Base-by-base conservation (phyloP, 345 rosid genomes). In the Sonneratia alba region DNA sequence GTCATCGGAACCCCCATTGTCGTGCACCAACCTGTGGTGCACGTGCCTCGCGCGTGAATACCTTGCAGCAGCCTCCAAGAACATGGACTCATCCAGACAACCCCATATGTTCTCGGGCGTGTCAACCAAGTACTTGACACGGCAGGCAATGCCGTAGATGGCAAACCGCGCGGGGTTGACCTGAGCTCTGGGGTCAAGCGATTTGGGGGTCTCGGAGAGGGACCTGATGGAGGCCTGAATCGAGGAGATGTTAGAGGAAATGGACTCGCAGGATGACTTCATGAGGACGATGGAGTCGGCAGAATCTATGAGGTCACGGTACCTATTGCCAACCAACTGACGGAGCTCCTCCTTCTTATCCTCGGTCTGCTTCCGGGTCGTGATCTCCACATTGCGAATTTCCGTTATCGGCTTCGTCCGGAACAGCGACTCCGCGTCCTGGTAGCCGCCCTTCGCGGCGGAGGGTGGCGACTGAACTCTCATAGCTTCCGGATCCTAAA, bases 21-120 rank as follows among this genome's bases (percentile, higher is more conserved):
- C 79, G 24, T 59, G 48, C 7, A 79, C 66, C 69, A 92, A 80
- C 71, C 79, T 80, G 67, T 68, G 77, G 73, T 92, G 92, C 32
- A 92, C 96, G 71, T 92, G 92, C 84, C 86, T 88, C 42, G 96
- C 94, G 75, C 94, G 94, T 67, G 82, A 76, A 76, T 88, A 90
- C 82, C 97, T 82, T 10, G 86, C 89, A 1, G 96, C 94, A 19
- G 96, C 94, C 73, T 92, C 96, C 67, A 92, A 77, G 77, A 92
- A 90, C 92, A 90, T 90, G 7, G 86, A 90, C 83, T 90, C 97
- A 62, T 92, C 97, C 65, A 92, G 85, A 82, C 96, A 92, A 0
- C 96, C 97, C 97, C 97, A 92, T 22, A 90, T 92, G 71, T 90
- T 92, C 85, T 92, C 97, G 18, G 97, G 97, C 19, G 97, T 88